Evolutionary conservation across 345 rosid genomes (phyloP).

Genomic region (Eucalyptus erythrocorys): DNA sequence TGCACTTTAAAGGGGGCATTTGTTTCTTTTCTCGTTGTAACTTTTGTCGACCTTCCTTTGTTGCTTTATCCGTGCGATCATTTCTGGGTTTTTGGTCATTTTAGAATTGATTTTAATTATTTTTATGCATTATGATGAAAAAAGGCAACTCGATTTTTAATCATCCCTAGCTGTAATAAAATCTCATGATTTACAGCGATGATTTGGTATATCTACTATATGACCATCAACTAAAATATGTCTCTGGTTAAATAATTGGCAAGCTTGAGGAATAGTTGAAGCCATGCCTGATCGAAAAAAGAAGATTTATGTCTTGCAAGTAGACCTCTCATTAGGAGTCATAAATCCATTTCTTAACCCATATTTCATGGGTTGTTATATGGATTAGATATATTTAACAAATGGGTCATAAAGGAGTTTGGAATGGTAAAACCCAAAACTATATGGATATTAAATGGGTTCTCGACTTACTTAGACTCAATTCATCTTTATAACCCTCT

Average conservation of each 20-base stretch:
- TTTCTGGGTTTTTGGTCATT: not conserved
- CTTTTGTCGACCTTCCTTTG: not conserved
- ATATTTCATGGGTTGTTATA: not conserved
- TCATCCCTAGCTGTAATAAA: not conserved
- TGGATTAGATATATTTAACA: not conserved
- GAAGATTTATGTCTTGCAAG: not conserved
- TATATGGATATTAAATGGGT: too few relatives aligned
- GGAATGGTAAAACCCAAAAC: not conserved
- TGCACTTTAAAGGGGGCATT: not conserved
- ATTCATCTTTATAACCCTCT: too few relatives aligned
- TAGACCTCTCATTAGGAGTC: not conserved
- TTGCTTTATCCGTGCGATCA: not conserved
- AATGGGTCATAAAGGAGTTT: not conserved
- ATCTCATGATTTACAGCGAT: not conserved
- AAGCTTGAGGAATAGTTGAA: not conserved
- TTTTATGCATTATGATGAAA: not conserved
- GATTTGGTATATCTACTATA: not conserved
- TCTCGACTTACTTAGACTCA: too few relatives aligned
- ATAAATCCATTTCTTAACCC: too few relatives aligned
- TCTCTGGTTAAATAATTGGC: not conserved
- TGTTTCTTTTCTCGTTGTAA: not conserved
- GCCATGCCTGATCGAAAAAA: not conserved
- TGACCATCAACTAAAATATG: not conserved
- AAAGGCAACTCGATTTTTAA: not conserved
- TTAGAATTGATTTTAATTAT: not conserved